Percentiles rank a stretch among this genome's conserved stretches.
Conservation (phyloP, 192 early-diverging fungal genomes). For the Blastocladiella britannica region DNA sequence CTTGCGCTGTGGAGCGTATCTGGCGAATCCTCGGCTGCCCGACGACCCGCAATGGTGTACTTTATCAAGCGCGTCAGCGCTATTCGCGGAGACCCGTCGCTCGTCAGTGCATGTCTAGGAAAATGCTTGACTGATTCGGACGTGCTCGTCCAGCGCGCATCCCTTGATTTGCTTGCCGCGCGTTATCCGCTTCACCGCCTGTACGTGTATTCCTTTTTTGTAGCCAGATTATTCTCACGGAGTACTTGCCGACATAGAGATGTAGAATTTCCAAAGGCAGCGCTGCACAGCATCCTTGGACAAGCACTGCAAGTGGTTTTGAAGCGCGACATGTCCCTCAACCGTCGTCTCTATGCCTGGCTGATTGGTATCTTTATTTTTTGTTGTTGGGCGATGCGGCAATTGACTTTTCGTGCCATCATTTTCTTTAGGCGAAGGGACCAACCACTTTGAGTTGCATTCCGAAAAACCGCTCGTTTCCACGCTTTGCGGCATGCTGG, state of each 20-base stretch:
- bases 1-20: slow-evolving; percentile 67
- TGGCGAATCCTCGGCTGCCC: slow-evolving; percentile 33
- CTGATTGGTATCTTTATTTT: slow-evolving; percentile 37
- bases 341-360: slow-evolving; percentile 80
- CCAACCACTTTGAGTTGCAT: slow-evolving; percentile 26
- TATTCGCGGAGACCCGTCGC: slow-evolving; percentile 41
- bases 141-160: slow-evolving; percentile 60
- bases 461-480: slow-evolving; percentile 26
- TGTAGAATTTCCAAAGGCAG: no score
- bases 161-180: slow-evolving; percentile 59
- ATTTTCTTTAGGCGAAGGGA: slow-evolving; percentile 12
- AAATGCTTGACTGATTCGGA: slow-evolving; percentile 48
- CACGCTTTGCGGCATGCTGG: slow-evolving; percentile 33
- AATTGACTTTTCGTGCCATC: neutral
- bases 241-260: slow-evolving; percentile 6
- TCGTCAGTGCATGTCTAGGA: slow-evolving; percentile 57
- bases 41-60: slow-evolving; percentile 57
- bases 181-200: slow-evolving; percentile 38
- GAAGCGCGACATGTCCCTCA: slow-evolving; percentile 83
- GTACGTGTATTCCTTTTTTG: slow-evolving; percentile 10
- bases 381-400: slow-evolving; percentile 20
- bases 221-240: slow-evolving; percentile 2
- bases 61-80: slow-evolving; percentile 51
- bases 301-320: slow-evolving; percentile 56
- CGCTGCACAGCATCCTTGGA: no score